Evolutionary conservation across 495 filamentous ascomycete genomes (phyloP).

Genomic region (Xylaria flabelliformis): DNA sequence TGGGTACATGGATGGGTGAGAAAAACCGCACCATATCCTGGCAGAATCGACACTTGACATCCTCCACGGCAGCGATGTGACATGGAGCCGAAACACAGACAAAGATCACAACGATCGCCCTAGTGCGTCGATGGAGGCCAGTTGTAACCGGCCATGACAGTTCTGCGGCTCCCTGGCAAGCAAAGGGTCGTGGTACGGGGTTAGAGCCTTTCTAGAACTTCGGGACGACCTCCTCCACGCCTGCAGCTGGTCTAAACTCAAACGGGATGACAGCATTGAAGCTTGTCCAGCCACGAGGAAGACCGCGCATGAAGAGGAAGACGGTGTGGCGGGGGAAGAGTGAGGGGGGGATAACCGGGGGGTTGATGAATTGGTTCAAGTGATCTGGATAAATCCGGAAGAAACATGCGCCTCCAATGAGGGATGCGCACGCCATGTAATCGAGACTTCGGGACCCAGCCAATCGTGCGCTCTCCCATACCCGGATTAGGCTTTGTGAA

Average conservation of each 20-base stretch:
- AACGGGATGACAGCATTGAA: slow-evolving; percentile 1
- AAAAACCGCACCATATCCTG: background rate
- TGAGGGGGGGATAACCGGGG: slow-evolving; percentile 3
- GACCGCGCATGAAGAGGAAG: background rate
- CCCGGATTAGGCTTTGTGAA: slow-evolving; percentile 8
- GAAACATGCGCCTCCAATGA: slow-evolving; percentile 27
- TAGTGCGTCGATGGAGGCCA: background rate
- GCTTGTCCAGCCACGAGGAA: slow-evolving; percentile 10
- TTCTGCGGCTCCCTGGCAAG: slow-evolving; percentile 12
- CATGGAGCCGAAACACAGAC: slow-evolving; percentile 1
- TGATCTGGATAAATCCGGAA: slow-evolving; percentile 30
- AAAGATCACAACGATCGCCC: background rate
- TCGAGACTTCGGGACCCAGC: background rate
- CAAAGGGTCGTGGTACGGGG: background rate
- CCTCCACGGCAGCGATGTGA: slow-evolving; percentile 19
- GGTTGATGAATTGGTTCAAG: slow-evolving; percentile 9
- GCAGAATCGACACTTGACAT: background rate
- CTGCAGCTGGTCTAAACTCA: slow-evolving; percentile 14
- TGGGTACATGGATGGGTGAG: slow-evolving; percentile 11
- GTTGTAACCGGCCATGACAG: background rate
- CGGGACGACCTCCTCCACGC: slow-evolving; percentile 26
- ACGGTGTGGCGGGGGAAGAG: slow-evolving; percentile 1
- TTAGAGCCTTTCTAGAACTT: slow-evolving; percentile 26
- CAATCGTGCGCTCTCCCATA: background rate
- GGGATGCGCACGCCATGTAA: background rate